Conservation (phyloP, 2,329 filamentous ascomycete species). For the Claviceps humidiphila region DNA sequence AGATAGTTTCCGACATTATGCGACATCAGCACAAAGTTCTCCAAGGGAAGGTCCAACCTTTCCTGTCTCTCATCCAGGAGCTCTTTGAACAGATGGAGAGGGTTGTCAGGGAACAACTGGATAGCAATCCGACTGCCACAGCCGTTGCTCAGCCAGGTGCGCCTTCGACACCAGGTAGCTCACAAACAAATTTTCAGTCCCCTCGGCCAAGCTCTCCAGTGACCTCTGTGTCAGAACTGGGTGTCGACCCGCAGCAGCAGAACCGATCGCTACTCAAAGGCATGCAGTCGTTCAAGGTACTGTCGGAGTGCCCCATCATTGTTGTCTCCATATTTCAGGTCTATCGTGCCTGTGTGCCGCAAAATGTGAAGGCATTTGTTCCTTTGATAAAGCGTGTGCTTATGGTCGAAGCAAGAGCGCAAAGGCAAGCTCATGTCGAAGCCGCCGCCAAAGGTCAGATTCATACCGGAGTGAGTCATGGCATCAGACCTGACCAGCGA, state of each 20-base stretch:
- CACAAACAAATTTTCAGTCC: conserved; percentile 66
- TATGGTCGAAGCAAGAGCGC: conserved; percentile 77
- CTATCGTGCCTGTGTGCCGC: conserved; percentile 63
- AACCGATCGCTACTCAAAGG: conserved; percentile 73
- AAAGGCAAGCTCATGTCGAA: conserved; percentile 81
- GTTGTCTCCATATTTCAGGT: conserved; percentile 97
- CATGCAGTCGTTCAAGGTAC: conserved; percentile 97
- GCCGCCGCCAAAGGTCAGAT: conserved; percentile 67
- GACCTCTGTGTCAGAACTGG: conserved; percentile 67
- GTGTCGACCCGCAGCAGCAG: conserved; percentile 67
- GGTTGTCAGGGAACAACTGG: conserved; percentile 89
- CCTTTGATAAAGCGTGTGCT: conserved; percentile 87
- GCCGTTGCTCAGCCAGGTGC: conserved; percentile 38
- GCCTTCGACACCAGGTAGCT: conserved; percentile 54
- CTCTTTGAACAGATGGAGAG: conserved; percentile 92
- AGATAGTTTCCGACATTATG: conserved; percentile 94
- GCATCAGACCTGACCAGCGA: conserved; percentile 65
- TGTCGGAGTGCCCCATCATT: conserved; percentile 96
- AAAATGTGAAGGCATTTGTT: conserved; percentile 85
- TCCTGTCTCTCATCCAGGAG: conserved; percentile 83
- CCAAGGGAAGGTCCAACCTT: conserved; percentile 66
- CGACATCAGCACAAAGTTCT: conserved; percentile 81
- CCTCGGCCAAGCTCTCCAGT: conserved; percentile 84
- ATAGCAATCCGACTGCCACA: conserved; percentile 55
- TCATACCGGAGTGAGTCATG: conserved; percentile 84